Percentiles rank a stretch among this genome's conserved stretches.
Conservation (phyloP, 768 basidiomycete species). For the Leucogyrophana mollusca region DNA sequence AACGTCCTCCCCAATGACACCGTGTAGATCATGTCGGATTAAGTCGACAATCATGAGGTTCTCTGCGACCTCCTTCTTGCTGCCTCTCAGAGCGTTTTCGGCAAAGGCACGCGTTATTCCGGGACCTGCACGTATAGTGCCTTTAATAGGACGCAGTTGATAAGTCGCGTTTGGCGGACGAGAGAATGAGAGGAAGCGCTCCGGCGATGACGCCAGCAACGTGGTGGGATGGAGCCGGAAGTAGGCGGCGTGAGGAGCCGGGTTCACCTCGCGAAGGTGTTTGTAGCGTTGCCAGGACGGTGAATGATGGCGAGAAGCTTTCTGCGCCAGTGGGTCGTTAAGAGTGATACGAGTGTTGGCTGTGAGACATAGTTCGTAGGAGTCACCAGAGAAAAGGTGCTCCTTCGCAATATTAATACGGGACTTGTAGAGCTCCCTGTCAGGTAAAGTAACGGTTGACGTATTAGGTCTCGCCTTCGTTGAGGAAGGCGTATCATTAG, state of each 20-base stretch:
- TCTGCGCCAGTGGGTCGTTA: conserved; percentile 28
- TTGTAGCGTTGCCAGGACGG: conserved; percentile 76
- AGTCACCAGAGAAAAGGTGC: conserved; percentile 77
- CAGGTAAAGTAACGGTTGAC: conserved; percentile 49
- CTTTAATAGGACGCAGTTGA: conserved; percentile 93
- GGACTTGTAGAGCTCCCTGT: conserved; percentile 59
- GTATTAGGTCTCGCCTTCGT: conserved; percentile 19
- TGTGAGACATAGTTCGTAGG: conserved; percentile 92
- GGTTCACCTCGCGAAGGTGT: conserved; percentile 69
- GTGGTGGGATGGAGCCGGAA: conserved; percentile 75
- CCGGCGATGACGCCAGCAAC: conserved; percentile 85
- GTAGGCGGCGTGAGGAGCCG: conserved; percentile 87
- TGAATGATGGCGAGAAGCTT: conserved; percentile 12
- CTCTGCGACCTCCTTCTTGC: conserved; percentile 89
- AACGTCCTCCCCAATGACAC: conserved; percentile 80
- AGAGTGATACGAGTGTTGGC: conserved; percentile 62
- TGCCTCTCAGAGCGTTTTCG: conserved; percentile 61
- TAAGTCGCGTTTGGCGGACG: conserved; percentile 61
- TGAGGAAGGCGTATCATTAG: conserved; percentile 20
- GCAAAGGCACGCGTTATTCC: conserved; percentile 62
- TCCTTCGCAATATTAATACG: conserved; percentile 73
- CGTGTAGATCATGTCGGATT: conserved; percentile 89
- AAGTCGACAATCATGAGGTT: conserved; percentile 99
- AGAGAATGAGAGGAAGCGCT: conserved; percentile 85
- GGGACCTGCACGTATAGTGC: conserved; percentile 76